Evolutionary conservation across 805 yeast species (phyloP).

Genomic region (Kodamaea neixiangensis): DNA sequence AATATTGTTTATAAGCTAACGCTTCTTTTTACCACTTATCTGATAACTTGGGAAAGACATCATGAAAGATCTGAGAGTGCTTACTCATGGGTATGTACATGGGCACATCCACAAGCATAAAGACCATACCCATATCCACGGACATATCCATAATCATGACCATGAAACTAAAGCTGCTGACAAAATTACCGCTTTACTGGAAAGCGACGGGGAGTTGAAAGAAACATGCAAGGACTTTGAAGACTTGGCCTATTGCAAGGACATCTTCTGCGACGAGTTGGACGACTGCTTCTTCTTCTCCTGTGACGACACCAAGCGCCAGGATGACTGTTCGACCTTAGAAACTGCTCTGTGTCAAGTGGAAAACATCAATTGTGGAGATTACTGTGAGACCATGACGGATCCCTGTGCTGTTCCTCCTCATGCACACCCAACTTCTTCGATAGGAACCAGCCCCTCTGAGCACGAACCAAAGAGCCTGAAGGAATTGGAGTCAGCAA

Average conservation of each 20-base stretch:
- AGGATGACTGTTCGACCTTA: conserved; percentile 1
- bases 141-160: conserved; percentile 61
- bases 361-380: conserved; percentile 1
- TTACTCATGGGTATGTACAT: conserved; percentile 58
- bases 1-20: too few species aligned
- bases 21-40: too few species aligned
- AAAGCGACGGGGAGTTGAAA: not conserved
- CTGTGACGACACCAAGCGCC: conserved; percentile 29
- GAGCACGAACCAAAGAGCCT: not conserved
- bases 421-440: conserved; percentile 5
- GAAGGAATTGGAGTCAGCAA: not conserved
- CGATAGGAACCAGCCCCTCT: not conserved
- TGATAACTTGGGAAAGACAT: not conserved
- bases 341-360: conserved; percentile 2
- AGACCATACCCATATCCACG: conserved; percentile 64
- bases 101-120: conserved; percentile 67
- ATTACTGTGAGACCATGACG: conserved; percentile 10
- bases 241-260: conserved; percentile 35
- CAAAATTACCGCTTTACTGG: not conserved
- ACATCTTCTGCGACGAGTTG: conserved; percentile 44
- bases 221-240: conserved; percentile 33
- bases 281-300: conserved; percentile 43
- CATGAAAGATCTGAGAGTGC: conserved; percentile 14
- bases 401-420: conserved; percentile 9
- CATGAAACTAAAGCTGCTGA: conserved; percentile 22